A percentile compares a stretch with the other conserved stretches of the same genome.
These are phyloP conservation scores for Gaeumannomyces tritici DNA, from an alignment of 2,329 filamentous ascomycete genomes.

Conservation along the genomic window DNA sequence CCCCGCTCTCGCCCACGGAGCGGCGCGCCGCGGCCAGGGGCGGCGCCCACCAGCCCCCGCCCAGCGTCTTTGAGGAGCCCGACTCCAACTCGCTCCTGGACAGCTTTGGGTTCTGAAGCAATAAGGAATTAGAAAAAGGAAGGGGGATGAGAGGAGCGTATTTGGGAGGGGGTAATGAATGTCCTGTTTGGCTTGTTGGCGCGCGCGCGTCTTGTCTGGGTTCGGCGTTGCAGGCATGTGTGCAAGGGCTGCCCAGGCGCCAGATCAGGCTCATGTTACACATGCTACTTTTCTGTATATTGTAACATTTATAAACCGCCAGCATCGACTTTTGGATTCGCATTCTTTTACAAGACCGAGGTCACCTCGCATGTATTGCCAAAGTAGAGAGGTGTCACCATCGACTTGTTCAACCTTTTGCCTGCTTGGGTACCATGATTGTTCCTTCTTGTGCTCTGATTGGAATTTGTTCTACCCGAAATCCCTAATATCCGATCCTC, in stretches of 20 bases:
- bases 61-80: constrained; percentile 85
- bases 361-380: neutral
- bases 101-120: constrained; percentile 73
- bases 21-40: constrained; percentile 18
- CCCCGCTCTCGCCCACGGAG: constrained; percentile 17
- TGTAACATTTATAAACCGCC: neutral
- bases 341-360: neutral
- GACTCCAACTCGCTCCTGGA: constrained; percentile 81
- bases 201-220: too few relatives aligned
- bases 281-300: neutral
- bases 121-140: too few relatives aligned
- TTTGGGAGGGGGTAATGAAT: too few relatives aligned
- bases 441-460: neutral
- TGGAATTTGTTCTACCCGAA: neutral
- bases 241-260: too few relatives aligned
- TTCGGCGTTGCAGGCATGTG: too few relatives aligned
- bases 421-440: neutral
- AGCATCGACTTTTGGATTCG: neutral
- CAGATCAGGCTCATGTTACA: too few relatives aligned
- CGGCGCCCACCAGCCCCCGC: constrained; percentile 23
- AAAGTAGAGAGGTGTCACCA: too few relatives aligned
- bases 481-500: neutral
- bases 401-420: too few relatives aligned
- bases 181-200: too few relatives aligned
- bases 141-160: too few relatives aligned